These are phyloP conservation scores for Curvularia sp. DNA, from an alignment of 2,329 filamentous ascomycete species.

Conservation along the genomic window DNA sequence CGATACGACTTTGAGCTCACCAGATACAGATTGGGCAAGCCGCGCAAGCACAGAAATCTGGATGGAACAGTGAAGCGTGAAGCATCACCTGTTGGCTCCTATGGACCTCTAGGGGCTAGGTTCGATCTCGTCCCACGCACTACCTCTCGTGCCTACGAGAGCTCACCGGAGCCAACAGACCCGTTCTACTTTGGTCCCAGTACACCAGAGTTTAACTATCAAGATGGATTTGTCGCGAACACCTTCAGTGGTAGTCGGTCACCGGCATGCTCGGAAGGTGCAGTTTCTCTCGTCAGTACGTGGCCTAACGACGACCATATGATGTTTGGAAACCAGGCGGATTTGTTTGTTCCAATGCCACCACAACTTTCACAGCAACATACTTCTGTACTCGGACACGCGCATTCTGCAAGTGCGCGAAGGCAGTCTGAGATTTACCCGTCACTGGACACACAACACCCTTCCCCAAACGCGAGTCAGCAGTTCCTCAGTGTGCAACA, in stretches of 20 bases:
- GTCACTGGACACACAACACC: conserved; percentile 34
- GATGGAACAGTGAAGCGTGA: conserved; percentile 47
- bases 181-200: conserved; percentile 46
- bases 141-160: conserved; percentile 39
- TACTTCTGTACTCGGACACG: conserved; percentile 33
- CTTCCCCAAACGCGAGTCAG: conserved; percentile 34
- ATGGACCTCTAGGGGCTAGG: conserved; percentile 37
- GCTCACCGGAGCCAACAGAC: conserved; percentile 47
- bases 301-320: conserved; percentile 46
- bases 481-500: conserved; percentile 37
- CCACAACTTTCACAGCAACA: conserved; percentile 32
- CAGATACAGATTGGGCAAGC: conserved; percentile 42
- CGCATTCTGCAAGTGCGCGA: conserved; percentile 38
- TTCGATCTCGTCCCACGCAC: conserved; percentile 45
- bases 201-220: conserved; percentile 46
- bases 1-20: conserved; percentile 23
- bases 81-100: conserved; percentile 44
- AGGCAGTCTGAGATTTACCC: conserved; percentile 44
- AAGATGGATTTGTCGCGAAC: conserved; percentile 40
- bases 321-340: conserved; percentile 37
- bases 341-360: conserved; percentile 38
- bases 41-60: conserved; percentile 48
- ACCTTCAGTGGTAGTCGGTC: conserved; percentile 44
- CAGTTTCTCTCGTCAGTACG: conserved; percentile 33
- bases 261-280: conserved; percentile 41